These are phyloP conservation scores for Picochlorum sp. DNA, from an alignment of 139 green algal species.

Conservation along the genomic window DNA sequence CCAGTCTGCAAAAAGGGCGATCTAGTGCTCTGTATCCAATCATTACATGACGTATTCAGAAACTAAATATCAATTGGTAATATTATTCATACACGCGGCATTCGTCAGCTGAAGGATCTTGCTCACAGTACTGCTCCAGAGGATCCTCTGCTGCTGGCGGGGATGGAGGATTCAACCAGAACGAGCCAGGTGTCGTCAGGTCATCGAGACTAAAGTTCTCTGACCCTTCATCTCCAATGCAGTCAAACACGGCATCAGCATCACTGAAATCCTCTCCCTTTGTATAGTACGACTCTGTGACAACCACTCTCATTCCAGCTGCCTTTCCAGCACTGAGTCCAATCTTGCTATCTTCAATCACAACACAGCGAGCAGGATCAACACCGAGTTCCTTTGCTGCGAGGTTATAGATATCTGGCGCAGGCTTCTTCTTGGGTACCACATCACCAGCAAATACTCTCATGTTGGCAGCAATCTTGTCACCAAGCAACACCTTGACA, in stretches of 20 bases:
- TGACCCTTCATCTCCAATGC: constrained; percentile 65
- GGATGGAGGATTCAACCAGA: constrained; percentile 44
- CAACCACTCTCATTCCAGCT: constrained; percentile 84
- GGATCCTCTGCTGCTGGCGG: constrained; percentile 17
- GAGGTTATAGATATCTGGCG: constrained; percentile 90
- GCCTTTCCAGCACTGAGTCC: constrained; percentile 81
- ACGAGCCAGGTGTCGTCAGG: constrained; percentile 46
- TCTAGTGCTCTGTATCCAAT: no score
- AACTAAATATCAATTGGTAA: no score
- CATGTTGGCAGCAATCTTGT: constrained; percentile 56
- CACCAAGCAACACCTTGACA: constrained; percentile 75
- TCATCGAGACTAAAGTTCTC: constrained; percentile 67
- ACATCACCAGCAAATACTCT: constrained; percentile 76
- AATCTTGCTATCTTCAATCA: constrained; percentile 94
- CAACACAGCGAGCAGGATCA: constrained; percentile 66
- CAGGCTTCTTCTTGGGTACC: constrained; percentile 96
- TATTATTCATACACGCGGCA: neutral
- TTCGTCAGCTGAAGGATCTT: neutral
- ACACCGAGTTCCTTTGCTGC: constrained; percentile 73
- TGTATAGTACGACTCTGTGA: constrained; percentile 67
- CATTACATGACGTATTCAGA: no score
- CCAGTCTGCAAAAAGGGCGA: no score
- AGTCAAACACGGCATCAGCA: constrained; percentile 69
- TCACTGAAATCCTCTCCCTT: constrained; percentile 49
- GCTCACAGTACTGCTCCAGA: neutral